A percentile compares a stretch with the other conserved stretches of the same genome.
phyloP scores from a whole-genome alignment of 208 protist genomes.

The Acanthamoeba lenticulata region DNA sequence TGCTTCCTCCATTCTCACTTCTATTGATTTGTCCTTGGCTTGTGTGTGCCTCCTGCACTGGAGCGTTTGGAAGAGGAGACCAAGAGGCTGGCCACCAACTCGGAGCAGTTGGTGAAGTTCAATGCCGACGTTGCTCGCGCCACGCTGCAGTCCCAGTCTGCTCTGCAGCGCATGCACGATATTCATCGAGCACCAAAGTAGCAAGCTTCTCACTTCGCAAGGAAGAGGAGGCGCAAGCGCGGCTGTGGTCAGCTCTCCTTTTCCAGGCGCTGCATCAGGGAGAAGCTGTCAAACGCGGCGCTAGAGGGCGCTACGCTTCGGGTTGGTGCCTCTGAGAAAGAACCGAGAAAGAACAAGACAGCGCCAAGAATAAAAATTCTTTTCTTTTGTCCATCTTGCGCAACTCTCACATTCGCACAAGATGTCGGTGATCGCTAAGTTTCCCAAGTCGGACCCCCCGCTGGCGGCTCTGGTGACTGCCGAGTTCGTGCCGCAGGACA shows the following conservation, averaged over 20 bases:
- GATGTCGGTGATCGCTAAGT: conserved; percentile 50
- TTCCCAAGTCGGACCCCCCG: conserved; percentile 37
- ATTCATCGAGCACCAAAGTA: not conserved
- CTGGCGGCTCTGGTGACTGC: conserved; percentile 13
- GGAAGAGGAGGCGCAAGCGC: not conserved
- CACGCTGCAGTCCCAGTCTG: not conserved
- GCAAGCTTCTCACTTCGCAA: not conserved
- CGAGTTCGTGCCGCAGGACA: conserved; percentile 36
- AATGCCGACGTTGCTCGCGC: not conserved
- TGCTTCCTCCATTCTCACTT: not conserved
- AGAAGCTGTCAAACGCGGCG: too few species aligned
- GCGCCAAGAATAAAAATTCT: not conserved
- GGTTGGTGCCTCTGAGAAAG: not conserved
- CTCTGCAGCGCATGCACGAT: not conserved
- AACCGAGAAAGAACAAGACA: not conserved
- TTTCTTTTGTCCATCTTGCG: not conserved
- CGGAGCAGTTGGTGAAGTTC: not conserved
- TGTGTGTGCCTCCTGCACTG: not conserved
- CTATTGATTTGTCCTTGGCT: not conserved
- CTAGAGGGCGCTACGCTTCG: not conserved
- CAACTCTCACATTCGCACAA: not conserved
- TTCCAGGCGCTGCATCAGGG: not conserved
- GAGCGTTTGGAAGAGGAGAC: not conserved
- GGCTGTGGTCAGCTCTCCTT: too few species aligned
- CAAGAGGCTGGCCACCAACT: not conserved